These are phyloP conservation scores for Asterionellopsis glacialis DNA, from an alignment of 108 stramenopile genomes.

Conservation along the genomic window DNA sequence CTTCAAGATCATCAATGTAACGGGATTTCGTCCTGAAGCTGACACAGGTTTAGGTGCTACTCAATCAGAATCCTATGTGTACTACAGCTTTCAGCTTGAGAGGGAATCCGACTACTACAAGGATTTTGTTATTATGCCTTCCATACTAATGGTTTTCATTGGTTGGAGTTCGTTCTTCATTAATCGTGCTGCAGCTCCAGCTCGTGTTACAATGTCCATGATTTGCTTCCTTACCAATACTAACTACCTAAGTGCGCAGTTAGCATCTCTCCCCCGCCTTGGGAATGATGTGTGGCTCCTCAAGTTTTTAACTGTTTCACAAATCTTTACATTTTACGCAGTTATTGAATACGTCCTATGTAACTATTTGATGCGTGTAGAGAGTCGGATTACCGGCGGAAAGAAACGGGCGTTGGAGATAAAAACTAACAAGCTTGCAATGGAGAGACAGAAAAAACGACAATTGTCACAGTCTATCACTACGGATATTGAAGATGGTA, in stretches of 20 bases:
- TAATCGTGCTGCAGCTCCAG: not conserved
- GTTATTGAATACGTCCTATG: too few relatives aligned
- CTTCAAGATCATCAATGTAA: too few relatives aligned
- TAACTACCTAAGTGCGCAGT: not conserved
- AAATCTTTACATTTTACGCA: too few relatives aligned
- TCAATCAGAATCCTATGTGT: not conserved
- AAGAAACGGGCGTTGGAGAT: too few relatives aligned
- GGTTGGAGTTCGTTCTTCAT: not conserved
- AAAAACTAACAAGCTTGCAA: too few relatives aligned
- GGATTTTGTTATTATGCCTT: not conserved
- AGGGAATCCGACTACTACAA: not conserved
- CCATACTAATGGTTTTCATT: not conserved
- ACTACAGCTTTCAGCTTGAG: not conserved
- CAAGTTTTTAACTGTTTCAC: not conserved
- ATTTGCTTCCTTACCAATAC: not conserved
- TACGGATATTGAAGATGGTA: too few relatives aligned
- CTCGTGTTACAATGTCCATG: slow-evolving; percentile 1
- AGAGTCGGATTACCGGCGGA: too few relatives aligned
- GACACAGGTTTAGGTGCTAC: too few relatives aligned
- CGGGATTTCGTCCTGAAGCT: too few relatives aligned
- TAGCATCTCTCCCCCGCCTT: not conserved
- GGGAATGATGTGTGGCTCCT: not conserved
- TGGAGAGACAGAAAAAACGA: too few relatives aligned
- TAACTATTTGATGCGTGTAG: too few relatives aligned
- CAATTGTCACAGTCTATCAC: too few relatives aligned